Base-by-base conservation (phyloP, 306 rosid species). In the Comarum palustre region DNA sequence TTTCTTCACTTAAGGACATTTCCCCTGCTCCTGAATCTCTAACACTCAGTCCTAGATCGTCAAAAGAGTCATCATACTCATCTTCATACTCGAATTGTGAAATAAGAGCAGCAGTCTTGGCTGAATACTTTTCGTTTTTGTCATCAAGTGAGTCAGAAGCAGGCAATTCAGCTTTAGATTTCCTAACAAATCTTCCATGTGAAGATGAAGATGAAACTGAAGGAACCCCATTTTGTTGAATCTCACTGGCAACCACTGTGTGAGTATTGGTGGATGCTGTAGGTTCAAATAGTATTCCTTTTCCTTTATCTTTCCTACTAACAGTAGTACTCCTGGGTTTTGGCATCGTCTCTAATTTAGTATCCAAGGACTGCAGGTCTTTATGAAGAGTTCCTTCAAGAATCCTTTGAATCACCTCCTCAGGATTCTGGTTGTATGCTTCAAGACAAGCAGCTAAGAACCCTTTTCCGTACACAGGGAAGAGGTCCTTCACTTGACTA, bases 1-100 rank as follows among this genome's bases (percentile, higher is more conserved):
- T 66, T 79, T 71, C 36, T 14, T 82, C 88, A 41, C 80, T 73
- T 55, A 79, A 76, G n/a, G 32, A 17, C 71, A 48, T 84, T 74
- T 88, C 97, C 74, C 87, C 93, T 27, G 86, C 65, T 63, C 93
- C 93, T 31, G 92, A 80, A 61, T 95, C 99, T 2, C 82, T 97
- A 39, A 95, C 87, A 43, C 97, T 95, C 62, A 95, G 82, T 80
- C 99, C 99, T 68, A 95, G 87, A 73, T 95, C 97, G 82, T 95
- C 97, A 43, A 91, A 95, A 58, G 99, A 95, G 82, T 95, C 96
- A 12, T 95, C 97, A 34, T 95, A 95, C 81, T 95, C 99, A 39
- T 95, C 99, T 24, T 95, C 99, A 72, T 91, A 95, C 80, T 95
- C 99, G 70, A 85, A 95, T 67, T 90, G 90, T 24, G 82, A 89